phyloP scores from a whole-genome alignment of 768 basidiomycete species.

The Asterophora lycoperdoides region DNA sequence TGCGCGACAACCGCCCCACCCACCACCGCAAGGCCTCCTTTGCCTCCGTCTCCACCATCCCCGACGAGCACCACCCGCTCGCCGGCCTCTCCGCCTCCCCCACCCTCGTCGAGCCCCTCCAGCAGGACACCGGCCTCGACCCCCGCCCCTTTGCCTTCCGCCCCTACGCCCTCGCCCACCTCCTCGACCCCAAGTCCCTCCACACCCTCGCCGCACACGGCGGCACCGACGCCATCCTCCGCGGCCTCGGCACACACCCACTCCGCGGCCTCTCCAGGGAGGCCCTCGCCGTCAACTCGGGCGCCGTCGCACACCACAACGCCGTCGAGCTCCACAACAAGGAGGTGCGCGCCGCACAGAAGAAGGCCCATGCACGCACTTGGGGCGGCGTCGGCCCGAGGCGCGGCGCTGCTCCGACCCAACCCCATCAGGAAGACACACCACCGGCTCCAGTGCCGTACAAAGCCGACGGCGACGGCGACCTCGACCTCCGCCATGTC shows the following conservation, averaged over 20 bases:
- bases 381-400: too few species aligned
- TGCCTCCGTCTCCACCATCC: constrained; percentile 48
- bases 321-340: too few species aligned
- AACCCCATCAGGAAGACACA: too few species aligned
- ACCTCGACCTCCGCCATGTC: constrained; percentile 26
- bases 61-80: constrained; percentile 36
- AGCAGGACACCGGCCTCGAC: constrained; percentile 42
- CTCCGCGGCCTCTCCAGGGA: constrained; percentile 41
- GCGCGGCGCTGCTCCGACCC: too few species aligned
- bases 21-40: constrained; percentile 59
- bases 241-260: constrained; percentile 67
- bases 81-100: constrained; percentile 11
- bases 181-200: constrained; percentile 87
- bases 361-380: too few species aligned
- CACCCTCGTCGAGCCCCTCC: constrained; percentile 25
- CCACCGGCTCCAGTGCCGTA: too few species aligned
- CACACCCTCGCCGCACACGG: constrained; percentile 64
- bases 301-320: constrained; percentile 11
- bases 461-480: too few species aligned
- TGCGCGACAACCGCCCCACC: constrained; percentile 57
- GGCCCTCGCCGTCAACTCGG: constrained; percentile 11
- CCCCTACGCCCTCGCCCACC: constrained; percentile 72
- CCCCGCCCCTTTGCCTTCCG: constrained; percentile 70
- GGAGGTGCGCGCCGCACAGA: not conserved
- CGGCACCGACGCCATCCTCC: constrained; percentile 61